Percentiles rank a stretch among this genome's conserved stretches.
These are phyloP conservation scores for Populus davidiana DNA, from an alignment of 345 rosid genomes.

Conservation along the genomic window DNA sequence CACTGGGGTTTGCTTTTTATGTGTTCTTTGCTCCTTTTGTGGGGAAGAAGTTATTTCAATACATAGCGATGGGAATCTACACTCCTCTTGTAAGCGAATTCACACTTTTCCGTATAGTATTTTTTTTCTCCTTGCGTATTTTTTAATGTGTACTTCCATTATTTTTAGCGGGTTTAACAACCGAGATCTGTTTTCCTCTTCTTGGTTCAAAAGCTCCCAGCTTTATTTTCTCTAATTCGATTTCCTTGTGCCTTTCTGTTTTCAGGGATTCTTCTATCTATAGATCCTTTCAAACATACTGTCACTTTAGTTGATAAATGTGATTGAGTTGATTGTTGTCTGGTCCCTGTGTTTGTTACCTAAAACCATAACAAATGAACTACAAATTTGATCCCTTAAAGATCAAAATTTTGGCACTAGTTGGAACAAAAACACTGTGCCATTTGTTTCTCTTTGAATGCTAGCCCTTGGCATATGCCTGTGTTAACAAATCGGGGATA, in stretches of 20 bases:
- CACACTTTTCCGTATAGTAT: not conserved
- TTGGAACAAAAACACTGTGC: not conserved
- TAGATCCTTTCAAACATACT: conserved; percentile 18
- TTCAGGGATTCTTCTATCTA: conserved; percentile 10
- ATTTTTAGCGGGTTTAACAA: conserved; percentile 10
- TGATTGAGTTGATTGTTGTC: conserved; percentile 24
- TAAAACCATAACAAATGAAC: conserved; percentile 1
- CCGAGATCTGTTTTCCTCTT: conserved; percentile 45
- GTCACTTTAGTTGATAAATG: conserved; percentile 14
- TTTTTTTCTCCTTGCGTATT: not conserved
- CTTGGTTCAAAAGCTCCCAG: conserved; percentile 2
- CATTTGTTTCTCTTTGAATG: not conserved
- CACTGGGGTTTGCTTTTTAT: conserved; percentile 94
- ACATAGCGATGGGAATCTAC: conserved; percentile 81
- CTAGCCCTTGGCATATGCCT: not conserved
- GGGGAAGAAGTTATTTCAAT: conserved; percentile 75
- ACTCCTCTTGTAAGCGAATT: conserved; percentile 77
- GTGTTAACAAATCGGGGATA: not conserved
- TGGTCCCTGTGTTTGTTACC: conserved; percentile 9
- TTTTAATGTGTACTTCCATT: not conserved
- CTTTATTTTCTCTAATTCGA: conserved; percentile 10
- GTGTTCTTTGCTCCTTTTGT: conserved; percentile 99
- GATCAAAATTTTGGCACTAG: conserved; percentile 5
- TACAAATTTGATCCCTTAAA: conserved; percentile 3
- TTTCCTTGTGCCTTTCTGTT: conserved; percentile 14